Conservation (phyloP, 495 filamentous ascomycete species). For the Xylaria bambusicola region DNA sequence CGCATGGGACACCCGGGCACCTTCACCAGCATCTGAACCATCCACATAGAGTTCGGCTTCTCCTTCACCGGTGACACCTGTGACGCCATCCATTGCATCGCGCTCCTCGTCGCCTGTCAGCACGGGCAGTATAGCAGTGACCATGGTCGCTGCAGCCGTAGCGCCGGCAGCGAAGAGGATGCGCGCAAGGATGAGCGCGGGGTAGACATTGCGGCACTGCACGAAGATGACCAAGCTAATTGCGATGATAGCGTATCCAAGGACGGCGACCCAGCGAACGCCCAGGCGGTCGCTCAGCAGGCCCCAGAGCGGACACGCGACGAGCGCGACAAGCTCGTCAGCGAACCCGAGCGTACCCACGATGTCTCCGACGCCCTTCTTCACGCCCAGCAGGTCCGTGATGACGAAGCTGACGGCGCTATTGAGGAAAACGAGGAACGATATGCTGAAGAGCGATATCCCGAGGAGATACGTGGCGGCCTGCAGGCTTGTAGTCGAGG, state of each 20-base stretch:
- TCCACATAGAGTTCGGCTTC: neutral
- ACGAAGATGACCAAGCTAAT: conserved; percentile 77
- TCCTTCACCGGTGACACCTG: conserved; percentile 13
- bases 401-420: conserved; percentile 91
- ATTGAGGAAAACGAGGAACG: conserved; percentile 97
- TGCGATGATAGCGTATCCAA: conserved; percentile 80
- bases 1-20: neutral
- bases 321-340: conserved; percentile 87
- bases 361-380: conserved; percentile 76
- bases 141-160: conserved; percentile 92
- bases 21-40: too few species aligned
- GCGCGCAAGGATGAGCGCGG: conserved; percentile 81
- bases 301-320: conserved; percentile 92
- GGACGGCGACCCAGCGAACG: conserved; percentile 74
- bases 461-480: conserved; percentile 82
- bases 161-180: conserved; percentile 89
- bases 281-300: conserved; percentile 86
- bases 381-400: conserved; percentile 81
- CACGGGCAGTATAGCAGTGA: conserved; percentile 88
- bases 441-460: conserved; percentile 92
- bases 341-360: conserved; percentile 95
- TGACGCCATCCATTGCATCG: conserved; percentile 20
- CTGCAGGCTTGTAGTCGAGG: conserved; percentile 67
- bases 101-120: conserved; percentile 62
- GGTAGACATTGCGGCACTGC: conserved; percentile 83